Percentiles rank a stretch among this genome's conserved stretches.
These are phyloP conservation scores for Protoeuglena noctilucae DNA, from an alignment of 139 green algal genomes.

Conservation along the genomic window DNA sequence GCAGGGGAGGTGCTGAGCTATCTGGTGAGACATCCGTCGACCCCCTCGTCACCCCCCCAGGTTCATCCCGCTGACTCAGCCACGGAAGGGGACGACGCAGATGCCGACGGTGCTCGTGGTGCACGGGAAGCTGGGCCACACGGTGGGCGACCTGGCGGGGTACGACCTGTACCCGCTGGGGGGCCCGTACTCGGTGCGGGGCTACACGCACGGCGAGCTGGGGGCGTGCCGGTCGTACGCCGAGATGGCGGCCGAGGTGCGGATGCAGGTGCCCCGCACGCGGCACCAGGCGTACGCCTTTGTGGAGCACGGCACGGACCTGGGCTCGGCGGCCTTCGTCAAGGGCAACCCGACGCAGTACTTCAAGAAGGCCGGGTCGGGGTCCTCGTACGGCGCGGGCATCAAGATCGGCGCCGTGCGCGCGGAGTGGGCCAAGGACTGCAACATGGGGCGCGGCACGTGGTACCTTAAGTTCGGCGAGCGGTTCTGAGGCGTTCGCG, in stretches of 20 bases:
- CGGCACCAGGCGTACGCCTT: conserved; percentile 69
- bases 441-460: conserved; percentile 55
- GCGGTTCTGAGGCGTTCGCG: conserved; percentile 65
- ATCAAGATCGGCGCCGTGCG: conserved; percentile 63
- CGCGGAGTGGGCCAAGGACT: conserved; percentile 67
- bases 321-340: conserved; percentile 46
- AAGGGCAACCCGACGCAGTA: conserved; percentile 81
- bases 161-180: conserved; percentile 91
- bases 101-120: conserved; percentile 57
- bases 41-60: no score
- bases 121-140: conserved; percentile 42
- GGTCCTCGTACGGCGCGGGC: conserved; percentile 57
- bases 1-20: no score
- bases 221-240: conserved; percentile 55
- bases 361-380: conserved; percentile 66
- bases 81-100: conserved; percentile 5
- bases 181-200: conserved; percentile 79
- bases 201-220: conserved; percentile 86
- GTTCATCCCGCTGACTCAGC: conserved; percentile 47
- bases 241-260: conserved; percentile 63
- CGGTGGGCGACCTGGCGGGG: conserved; percentile 69
- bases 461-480: conserved; percentile 76
- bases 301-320: conserved; percentile 66
- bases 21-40: neutral
- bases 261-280: conserved; percentile 40